Evolutionary conservation across 768 basidiomycete genomes (phyloP).

Genomic region (Ramaria rubella): DNA sequence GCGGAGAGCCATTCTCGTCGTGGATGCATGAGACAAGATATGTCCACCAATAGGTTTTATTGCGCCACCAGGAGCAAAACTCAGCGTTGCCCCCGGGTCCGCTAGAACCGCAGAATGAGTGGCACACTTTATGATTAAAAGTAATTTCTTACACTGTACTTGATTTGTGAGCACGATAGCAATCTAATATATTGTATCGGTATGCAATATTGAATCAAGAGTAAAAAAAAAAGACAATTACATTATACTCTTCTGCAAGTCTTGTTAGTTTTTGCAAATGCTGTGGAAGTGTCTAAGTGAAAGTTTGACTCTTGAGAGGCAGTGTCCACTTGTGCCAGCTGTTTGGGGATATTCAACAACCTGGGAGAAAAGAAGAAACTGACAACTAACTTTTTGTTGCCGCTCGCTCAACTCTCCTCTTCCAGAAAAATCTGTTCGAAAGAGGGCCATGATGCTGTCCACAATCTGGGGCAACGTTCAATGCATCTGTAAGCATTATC

Average conservation of each 20-base stretch:
- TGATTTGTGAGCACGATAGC: conserved; percentile 88
- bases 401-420: conserved; percentile 91
- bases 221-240: conserved; percentile 5
- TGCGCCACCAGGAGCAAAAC: conserved; percentile 90
- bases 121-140: conserved; percentile 10
- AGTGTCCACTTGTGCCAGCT: conserved; percentile 73
- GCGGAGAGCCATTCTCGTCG: conserved; percentile 79
- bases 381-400: conserved; percentile 67
- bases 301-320: background rate
- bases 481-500: conserved; percentile 11
- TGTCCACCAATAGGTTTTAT: conserved; percentile 89
- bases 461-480: conserved; percentile 53
- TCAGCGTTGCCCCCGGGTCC: conserved; percentile 92
- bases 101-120: no score
- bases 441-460: conserved; percentile 96
- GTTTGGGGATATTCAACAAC: background rate
- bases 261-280: conserved; percentile 69
- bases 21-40: conserved; percentile 84
- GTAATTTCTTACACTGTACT: conserved; percentile 81
- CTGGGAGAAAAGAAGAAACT: background rate
- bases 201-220: conserved; percentile 13
- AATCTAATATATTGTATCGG: conserved; percentile 45
- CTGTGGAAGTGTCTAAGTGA: background rate
- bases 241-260: conserved; percentile 89
- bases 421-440: conserved; percentile 89